These are phyloP conservation scores for Chamaenerion angustifolium DNA, from an alignment of 345 rosid genomes.

Conservation along the genomic window DNA sequence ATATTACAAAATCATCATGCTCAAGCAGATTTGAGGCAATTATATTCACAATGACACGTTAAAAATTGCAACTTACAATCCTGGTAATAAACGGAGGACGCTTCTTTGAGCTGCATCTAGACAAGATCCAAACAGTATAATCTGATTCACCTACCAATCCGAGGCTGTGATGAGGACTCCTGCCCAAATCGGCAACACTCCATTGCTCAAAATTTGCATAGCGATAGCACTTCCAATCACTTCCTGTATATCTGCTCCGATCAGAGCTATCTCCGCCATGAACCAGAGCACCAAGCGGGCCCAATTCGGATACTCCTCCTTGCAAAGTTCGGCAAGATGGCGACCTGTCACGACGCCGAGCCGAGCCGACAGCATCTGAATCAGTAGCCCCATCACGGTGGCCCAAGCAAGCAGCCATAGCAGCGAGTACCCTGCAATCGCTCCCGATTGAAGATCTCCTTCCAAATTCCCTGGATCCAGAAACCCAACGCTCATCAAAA, in stretches of 20 bases:
- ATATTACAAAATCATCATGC: no score
- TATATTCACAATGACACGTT: not conserved
- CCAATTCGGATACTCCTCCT: slow-evolving; percentile 24
- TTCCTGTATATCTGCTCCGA: slow-evolving; percentile 5
- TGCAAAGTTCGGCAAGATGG: slow-evolving; percentile 25
- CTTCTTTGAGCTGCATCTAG: slow-evolving; percentile 17
- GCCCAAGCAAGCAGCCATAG: slow-evolving; percentile 27
- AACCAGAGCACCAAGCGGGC: slow-evolving; percentile 20
- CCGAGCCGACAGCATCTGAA: slow-evolving; percentile 25
- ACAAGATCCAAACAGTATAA: slow-evolving; percentile 12
- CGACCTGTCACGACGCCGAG: slow-evolving; percentile 29
- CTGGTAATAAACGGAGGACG: no score
- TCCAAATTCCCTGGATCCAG: slow-evolving; percentile 27
- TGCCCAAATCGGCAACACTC: slow-evolving; percentile 9
- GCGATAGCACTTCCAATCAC: slow-evolving; percentile 32
- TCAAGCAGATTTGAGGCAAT: no score
- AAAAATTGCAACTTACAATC: slow-evolving; percentile 7
- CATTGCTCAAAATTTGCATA: slow-evolving; percentile 6
- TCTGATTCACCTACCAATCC: slow-evolving; percentile 6
- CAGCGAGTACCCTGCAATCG: slow-evolving; percentile 6
- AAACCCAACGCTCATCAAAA: slow-evolving; percentile 24
- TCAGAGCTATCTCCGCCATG: slow-evolving; percentile 26
- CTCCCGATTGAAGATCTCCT: slow-evolving; percentile 27
- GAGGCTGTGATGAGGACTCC: slow-evolving; percentile 4
- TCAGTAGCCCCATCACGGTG: slow-evolving; percentile 23